These are phyloP conservation scores for Heracleum sosnowskyi DNA, from an alignment of 129 eudicot genomes.

Conservation along the genomic window DNA sequence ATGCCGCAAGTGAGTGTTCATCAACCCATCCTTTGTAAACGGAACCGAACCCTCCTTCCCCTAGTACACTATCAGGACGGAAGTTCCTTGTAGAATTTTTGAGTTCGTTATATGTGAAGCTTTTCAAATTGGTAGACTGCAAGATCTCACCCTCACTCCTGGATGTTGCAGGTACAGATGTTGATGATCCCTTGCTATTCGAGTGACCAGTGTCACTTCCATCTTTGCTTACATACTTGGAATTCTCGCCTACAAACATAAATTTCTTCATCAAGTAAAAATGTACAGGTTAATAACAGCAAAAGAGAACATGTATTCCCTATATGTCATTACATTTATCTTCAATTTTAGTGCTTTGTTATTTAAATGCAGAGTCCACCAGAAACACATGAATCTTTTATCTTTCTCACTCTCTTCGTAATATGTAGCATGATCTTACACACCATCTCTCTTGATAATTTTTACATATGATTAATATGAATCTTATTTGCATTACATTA, in stretches of 20 bases:
- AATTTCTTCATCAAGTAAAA: background rate
- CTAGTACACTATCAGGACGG: constrained; percentile 71
- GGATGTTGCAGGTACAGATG: constrained; percentile 49
- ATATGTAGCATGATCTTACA: background rate
- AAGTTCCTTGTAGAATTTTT: constrained; percentile 60
- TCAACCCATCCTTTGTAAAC: constrained; percentile 87
- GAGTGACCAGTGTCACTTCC: constrained; percentile 40
- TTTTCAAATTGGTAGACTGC: constrained; percentile 57
- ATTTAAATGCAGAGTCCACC: background rate
- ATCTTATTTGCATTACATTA: background rate
- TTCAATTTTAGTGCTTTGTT: background rate
- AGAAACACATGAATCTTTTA: background rate
- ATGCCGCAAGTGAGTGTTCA: constrained; percentile 56
- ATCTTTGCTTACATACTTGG: constrained; percentile 38
- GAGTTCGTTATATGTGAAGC: constrained; percentile 56
- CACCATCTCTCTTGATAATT: background rate
- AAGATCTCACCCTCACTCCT: constrained; percentile 76
- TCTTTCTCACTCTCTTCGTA: background rate
- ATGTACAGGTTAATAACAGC: background rate
- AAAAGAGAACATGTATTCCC: background rate
- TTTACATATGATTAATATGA: background rate
- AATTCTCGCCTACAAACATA: constrained; percentile 27
- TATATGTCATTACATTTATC: background rate
- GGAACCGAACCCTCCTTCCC: constrained; percentile 86
- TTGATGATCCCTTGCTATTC: constrained; percentile 44